Conservation (phyloP, 352 stramenopile genomes). For the Phytophthora parvispora region DNA sequence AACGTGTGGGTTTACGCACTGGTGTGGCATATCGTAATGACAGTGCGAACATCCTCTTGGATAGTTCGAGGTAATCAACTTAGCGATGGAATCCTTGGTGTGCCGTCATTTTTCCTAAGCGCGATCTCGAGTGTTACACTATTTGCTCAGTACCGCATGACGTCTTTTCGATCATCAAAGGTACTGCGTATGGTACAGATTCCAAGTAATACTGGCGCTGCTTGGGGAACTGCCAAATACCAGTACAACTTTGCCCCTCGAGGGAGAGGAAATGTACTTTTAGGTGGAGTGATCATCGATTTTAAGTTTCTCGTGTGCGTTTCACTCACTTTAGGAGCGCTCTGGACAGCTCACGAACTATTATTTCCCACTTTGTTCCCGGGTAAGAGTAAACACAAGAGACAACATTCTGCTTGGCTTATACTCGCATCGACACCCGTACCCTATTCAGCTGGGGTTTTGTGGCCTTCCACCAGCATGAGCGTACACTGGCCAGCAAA, state of each 20-base stretch:
- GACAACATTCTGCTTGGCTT: not conserved
- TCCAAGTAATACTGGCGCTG: not conserved
- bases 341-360: not conserved
- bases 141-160: conserved; percentile 29
- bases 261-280: not conserved
- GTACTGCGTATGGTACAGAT: conserved; percentile 5
- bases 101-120: conserved; percentile 25
- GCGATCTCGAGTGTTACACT: conserved; percentile 34
- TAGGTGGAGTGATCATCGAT: conserved; percentile 31
- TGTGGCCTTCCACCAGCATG: conserved; percentile 20
- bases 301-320: conserved; percentile 32
- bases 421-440: conserved; percentile 13
- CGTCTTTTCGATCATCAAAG: conserved; percentile 9
- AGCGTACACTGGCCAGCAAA: conserved; percentile 22
- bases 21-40: conserved; percentile 21
- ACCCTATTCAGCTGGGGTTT: conserved; percentile 12
- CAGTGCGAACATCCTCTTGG: conserved; percentile 10
- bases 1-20: conserved; percentile 44
- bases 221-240: conserved; percentile 13
- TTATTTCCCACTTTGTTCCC: not conserved
- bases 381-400: not conserved
- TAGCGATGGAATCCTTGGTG: conserved; percentile 17
- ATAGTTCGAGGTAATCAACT: conserved; percentile 1
- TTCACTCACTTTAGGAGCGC: not conserved
- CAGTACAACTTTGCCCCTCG: conserved; percentile 8